Percentiles rank a stretch among this genome's conserved stretches.
Evolutionary conservation across 2,329 filamentous ascomycete genomes (phyloP).

Genomic region (Sporothrix curviconia): DNA sequence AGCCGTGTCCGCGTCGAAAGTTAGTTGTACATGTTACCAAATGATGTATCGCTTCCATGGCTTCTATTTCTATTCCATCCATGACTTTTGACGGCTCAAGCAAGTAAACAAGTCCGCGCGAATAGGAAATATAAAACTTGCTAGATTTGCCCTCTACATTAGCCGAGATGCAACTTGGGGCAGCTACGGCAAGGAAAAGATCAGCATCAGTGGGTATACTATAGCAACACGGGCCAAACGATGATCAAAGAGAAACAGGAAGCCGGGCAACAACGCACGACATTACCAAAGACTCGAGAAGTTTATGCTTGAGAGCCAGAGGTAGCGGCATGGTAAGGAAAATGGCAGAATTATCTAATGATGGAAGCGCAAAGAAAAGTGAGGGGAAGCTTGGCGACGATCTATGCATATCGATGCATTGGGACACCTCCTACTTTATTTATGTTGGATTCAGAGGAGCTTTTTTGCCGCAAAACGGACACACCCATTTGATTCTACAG

Average conservation of each 20-base stretch:
- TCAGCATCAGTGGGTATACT: background rate
- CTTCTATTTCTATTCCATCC: background rate
- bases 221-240: too few species aligned
- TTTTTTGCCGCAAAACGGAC: background rate
- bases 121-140: background rate
- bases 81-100: background rate
- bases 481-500: background rate
- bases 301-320: background rate
- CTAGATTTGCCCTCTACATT: background rate
- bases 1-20: background rate
- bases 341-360: background rate
- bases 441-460: too few species aligned
- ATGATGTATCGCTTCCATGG: background rate
- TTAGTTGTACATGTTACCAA: background rate
- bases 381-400: background rate
- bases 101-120: background rate
- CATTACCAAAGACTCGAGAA: too few species aligned
- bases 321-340: background rate
- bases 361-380: background rate
- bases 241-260: too few species aligned
- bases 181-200: background rate
- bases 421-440: too few species aligned
- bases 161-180: conserved; percentile 3
- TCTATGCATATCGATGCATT: conserved; percentile 4
- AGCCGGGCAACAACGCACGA: too few species aligned